Percentiles rank a stretch among this genome's conserved stretches.
These are phyloP conservation scores for Zangia roseola DNA, from an alignment of 768 basidiomycete species.

Conservation along the genomic window DNA sequence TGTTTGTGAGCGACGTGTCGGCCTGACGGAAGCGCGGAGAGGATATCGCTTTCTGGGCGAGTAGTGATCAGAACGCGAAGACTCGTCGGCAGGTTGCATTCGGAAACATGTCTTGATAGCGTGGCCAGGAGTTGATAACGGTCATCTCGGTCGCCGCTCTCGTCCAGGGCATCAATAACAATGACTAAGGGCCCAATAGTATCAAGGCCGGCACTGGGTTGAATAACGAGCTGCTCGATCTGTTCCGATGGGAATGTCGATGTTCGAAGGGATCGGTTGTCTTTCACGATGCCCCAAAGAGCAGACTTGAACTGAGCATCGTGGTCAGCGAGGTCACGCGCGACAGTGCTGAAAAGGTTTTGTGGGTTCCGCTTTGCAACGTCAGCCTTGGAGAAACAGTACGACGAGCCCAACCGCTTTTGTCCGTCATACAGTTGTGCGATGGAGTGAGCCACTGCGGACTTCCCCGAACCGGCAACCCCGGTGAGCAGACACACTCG, in stretches of 20 bases:
- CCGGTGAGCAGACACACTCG: neutral
- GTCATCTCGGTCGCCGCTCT: conserved; percentile 4
- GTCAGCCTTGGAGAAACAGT: too few relatives aligned
- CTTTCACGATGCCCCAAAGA: neutral
- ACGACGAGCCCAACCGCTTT: too few relatives aligned
- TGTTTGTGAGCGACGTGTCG: too few relatives aligned
- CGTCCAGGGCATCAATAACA: conserved; percentile 29
- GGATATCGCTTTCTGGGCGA: conserved; percentile 5
- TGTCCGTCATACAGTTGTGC: too few relatives aligned
- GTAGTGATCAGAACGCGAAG: conserved; percentile 4
- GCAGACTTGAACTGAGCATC: too few relatives aligned
- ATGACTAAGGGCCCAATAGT: conserved; percentile 25
- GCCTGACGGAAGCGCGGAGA: neutral
- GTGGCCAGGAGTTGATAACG: neutral
- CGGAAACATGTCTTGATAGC: neutral
- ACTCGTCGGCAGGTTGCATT: conserved; percentile 3
- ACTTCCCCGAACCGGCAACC: neutral
- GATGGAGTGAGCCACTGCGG: too few relatives aligned
- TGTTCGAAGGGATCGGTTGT: neutral
- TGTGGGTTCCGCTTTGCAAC: too few relatives aligned
- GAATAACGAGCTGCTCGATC: conserved; percentile 19
- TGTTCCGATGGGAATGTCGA: conserved; percentile 7
- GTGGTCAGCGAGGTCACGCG: too few relatives aligned
- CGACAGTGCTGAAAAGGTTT: too few relatives aligned
- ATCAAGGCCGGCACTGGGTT: conserved; percentile 11